Percentiles rank a stretch among this genome's conserved stretches.
Evolutionary conservation across 2,329 filamentous ascomycete species (phyloP).

Genomic region (Ascosphaera apis): DNA sequence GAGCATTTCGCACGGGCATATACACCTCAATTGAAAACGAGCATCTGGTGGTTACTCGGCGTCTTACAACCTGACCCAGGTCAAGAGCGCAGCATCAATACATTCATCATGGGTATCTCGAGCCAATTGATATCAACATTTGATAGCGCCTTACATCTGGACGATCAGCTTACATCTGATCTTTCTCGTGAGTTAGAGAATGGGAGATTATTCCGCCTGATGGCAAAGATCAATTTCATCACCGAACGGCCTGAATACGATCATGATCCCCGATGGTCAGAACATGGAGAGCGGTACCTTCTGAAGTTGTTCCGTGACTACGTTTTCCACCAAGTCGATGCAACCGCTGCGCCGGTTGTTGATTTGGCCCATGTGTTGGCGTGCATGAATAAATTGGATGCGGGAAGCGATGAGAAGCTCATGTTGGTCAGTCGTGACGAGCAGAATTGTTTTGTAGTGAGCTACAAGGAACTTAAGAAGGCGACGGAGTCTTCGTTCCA

Average conservation of each 20-base stretch:
- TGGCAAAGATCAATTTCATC: conserved; percentile 66
- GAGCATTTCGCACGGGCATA: conserved; percentile 59
- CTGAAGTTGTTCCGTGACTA: conserved; percentile 92
- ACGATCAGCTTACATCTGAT: conserved; percentile 50
- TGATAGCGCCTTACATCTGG: conserved; percentile 54
- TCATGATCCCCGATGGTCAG: conserved; percentile 58
- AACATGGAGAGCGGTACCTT: conserved; percentile 78
- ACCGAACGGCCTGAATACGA: conserved; percentile 78
- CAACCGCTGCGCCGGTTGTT: conserved; percentile 57
- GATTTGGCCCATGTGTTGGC: conserved; percentile 72
- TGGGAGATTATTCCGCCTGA: conserved; percentile 54
- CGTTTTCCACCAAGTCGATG: conserved; percentile 88
- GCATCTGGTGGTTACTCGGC: conserved; percentile 58
- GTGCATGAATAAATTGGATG: conserved; percentile 80
- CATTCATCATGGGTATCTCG: conserved; percentile 57
- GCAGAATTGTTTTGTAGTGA: conserved; percentile 69
- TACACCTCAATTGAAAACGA: conserved; percentile 54
- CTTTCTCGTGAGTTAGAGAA: conserved; percentile 74
- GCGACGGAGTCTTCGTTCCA: conserved; percentile 37
- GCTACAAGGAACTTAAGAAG: conserved; percentile 66
- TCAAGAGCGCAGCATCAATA: conserved; percentile 48
- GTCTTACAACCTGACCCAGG: conserved; percentile 30
- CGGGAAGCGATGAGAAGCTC: conserved; percentile 67
- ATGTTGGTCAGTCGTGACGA: conserved; percentile 74
- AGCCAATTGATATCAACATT: conserved; percentile 52